Conservation (phyloP, 1,284 basidiomycete species). For the Stygiomarasmius scandens region DNA sequence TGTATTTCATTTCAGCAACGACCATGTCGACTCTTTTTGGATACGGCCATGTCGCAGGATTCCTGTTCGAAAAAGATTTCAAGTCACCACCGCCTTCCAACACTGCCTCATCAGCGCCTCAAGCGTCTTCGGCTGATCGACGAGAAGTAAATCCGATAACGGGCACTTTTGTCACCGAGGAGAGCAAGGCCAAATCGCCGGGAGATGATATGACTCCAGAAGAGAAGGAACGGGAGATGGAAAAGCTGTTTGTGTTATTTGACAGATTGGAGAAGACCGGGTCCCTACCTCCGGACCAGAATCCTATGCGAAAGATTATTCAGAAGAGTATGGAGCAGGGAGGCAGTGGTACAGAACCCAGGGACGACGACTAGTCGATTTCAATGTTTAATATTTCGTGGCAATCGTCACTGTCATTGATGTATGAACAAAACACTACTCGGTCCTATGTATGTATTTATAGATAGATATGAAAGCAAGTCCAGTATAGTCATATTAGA, state of each 20-base stretch:
- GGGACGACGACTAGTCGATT: neutral
- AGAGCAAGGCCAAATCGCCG: constrained; percentile 26
- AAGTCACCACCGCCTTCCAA: constrained; percentile 38
- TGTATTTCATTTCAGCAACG: constrained; percentile 1
- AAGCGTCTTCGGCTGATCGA: neutral
- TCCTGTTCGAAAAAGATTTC: constrained; percentile 88
- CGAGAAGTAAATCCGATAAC: constrained; percentile 74
- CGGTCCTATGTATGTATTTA: too few species aligned
- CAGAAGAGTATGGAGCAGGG: constrained; percentile 47
- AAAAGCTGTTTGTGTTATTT: constrained; percentile 89
- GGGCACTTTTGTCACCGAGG: constrained; percentile 63
- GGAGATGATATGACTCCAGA: constrained; percentile 80
- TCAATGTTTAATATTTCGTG: too few species aligned
- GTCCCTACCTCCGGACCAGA: constrained; percentile 61
- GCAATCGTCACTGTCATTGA: too few species aligned
- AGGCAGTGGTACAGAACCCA: neutral
- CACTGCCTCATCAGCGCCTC: neutral
- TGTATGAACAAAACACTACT: too few species aligned
- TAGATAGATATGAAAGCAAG: too few species aligned
- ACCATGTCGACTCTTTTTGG: constrained; percentile 11
- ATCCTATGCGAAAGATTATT: constrained; percentile 74
- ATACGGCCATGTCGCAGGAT: constrained; percentile 88
- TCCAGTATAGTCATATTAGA: too few species aligned
- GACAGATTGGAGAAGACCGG: constrained; percentile 82
- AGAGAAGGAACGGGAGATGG: constrained; percentile 89